Percentiles rank a stretch among this genome's conserved stretches.
Evolutionary conservation across 2,329 filamentous ascomycete genomes (phyloP).

Genomic region (Grosmannia clavigera): DNA sequence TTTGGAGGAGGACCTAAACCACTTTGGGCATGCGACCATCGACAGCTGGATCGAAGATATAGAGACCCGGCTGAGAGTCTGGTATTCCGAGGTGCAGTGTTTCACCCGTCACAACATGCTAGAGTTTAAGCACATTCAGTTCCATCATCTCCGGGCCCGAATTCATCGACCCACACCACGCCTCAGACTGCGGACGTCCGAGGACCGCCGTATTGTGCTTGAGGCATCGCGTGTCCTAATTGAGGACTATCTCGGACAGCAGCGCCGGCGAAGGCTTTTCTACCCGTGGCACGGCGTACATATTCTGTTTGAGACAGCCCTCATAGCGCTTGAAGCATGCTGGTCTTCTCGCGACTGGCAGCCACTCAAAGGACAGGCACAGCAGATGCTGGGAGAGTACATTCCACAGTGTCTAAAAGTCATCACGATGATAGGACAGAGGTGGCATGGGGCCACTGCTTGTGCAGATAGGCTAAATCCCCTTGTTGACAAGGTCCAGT

Average conservation of each 20-base stretch:
- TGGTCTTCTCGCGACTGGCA: background rate
- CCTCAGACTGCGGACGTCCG: background rate
- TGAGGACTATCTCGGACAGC: constrained; percentile 1
- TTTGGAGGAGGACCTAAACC: background rate
- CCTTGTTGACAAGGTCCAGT: background rate
- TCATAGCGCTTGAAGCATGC: constrained; percentile 2
- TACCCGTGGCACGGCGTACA: constrained; percentile 5
- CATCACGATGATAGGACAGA: background rate
- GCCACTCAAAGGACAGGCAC: background rate
- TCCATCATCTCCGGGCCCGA: constrained; percentile 1
- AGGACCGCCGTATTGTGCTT: background rate
- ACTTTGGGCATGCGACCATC: background rate
- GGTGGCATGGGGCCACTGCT: background rate
- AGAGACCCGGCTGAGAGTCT: background rate
- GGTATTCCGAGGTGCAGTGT: background rate
- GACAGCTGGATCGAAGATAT: background rate
- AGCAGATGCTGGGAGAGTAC: background rate
- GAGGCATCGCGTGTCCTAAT: background rate
- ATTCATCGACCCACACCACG: constrained; percentile 1
- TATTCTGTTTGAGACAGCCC: constrained; percentile 2
- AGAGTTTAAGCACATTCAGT: constrained; percentile 3
- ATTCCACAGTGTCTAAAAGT: background rate
- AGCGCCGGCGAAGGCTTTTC: background rate
- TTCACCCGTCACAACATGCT: constrained; percentile 1
- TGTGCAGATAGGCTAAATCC: background rate